Conservation (phyloP, 2,329 filamentous ascomycete genomes). For the Hyphodiscus sp. region DNA sequence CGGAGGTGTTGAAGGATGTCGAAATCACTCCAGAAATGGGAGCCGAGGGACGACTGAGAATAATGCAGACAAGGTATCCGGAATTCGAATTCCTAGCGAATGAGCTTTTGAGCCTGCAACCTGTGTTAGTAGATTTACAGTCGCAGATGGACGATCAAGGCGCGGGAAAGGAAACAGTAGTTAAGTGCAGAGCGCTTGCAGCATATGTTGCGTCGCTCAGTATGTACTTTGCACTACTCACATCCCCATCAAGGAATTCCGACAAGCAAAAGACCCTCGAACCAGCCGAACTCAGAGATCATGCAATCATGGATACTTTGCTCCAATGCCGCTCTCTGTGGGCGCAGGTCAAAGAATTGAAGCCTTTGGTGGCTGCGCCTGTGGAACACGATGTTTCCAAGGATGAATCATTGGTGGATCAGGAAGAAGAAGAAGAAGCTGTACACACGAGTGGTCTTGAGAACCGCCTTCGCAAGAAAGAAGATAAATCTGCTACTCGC, state of each 20-base stretch:
- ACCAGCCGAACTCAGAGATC: conserved; percentile 76
- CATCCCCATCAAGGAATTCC: conserved; percentile 63
- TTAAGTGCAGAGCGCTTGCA: conserved; percentile 74
- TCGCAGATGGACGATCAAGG: conserved; percentile 44
- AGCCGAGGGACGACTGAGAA: conserved; percentile 64
- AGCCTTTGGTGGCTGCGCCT: conserved; percentile 28
- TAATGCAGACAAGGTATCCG: conserved; percentile 77
- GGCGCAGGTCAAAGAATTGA: conserved; percentile 65
- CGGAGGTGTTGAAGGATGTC: conserved; percentile 77
- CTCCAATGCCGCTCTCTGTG: conserved; percentile 76
- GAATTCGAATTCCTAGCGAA: conserved; percentile 83
- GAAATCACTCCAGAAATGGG: conserved; percentile 77
- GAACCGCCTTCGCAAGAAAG: not conserved
- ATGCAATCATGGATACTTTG: conserved; percentile 83
- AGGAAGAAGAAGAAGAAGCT: conserved; percentile 31
- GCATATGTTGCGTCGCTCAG: conserved; percentile 82
- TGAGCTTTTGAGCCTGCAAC: conserved; percentile 49
- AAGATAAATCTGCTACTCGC: conserved; percentile 21
- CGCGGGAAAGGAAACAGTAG: conserved; percentile 30
- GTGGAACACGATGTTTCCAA: conserved; percentile 29
- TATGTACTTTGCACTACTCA: conserved; percentile 93
- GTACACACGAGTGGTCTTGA: conserved; percentile 7
- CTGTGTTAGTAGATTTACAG: conserved; percentile 52
- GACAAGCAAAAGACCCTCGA: conserved; percentile 55
- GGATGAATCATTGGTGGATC: conserved; percentile 12